These are phyloP conservation scores for Tetraselmis chui DNA, from an alignment of 139 green algal species.

Conservation along the genomic window DNA sequence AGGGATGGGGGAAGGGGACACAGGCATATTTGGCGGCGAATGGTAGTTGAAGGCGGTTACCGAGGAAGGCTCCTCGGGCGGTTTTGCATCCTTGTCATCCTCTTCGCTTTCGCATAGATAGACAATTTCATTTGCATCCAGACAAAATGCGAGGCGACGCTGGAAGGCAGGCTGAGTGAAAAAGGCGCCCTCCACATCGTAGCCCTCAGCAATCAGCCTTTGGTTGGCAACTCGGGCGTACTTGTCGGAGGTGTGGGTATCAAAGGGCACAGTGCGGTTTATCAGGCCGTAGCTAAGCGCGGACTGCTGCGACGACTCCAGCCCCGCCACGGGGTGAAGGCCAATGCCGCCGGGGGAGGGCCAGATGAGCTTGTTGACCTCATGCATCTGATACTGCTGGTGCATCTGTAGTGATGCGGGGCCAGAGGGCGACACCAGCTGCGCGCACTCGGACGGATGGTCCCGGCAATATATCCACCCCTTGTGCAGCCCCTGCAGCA, in stretches of 20 bases:
- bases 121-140: too few relatives aligned
- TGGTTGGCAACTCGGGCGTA: neutral
- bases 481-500: neutral
- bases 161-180: neutral
- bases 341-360: neutral
- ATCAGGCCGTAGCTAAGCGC: neutral
- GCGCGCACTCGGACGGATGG: neutral
- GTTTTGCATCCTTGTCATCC: too few relatives aligned
- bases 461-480: neutral
- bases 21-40: too few relatives aligned
- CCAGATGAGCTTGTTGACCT: neutral
- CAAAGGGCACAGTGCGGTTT: neutral
- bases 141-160: too few relatives aligned
- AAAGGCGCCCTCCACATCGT: neutral
- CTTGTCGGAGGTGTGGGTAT: neutral
- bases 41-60: too few relatives aligned
- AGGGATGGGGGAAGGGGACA: too few relatives aligned
- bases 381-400: neutral
- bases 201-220: neutral
- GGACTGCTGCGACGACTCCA: neutral
- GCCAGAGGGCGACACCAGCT: neutral
- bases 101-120: too few relatives aligned
- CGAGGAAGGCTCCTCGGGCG: too few relatives aligned
- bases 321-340: neutral
- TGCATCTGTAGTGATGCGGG: too few relatives aligned